A percentile compares a stretch with the other conserved stretches of the same genome.
Conservation (phyloP, 2,329 filamentous ascomycete species). For the Monascus ruber region DNA sequence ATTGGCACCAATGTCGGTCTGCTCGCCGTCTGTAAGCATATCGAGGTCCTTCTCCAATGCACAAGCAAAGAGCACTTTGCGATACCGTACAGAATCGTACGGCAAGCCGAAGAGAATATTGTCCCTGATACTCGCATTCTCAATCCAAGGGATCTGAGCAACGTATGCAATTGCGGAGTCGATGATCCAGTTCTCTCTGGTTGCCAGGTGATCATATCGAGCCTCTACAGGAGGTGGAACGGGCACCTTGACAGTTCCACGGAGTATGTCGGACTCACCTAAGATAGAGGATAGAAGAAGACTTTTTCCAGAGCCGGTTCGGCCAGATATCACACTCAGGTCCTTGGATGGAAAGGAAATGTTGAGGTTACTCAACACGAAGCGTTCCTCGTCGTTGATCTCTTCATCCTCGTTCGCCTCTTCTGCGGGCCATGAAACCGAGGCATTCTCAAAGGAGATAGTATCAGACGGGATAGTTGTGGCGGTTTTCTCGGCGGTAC, state of each 20-base stretch:
- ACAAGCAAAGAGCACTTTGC: slow-evolving; percentile 57
- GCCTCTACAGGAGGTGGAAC: slow-evolving; percentile 39
- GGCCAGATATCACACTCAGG: slow-evolving; percentile 62
- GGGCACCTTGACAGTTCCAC: slow-evolving; percentile 46
- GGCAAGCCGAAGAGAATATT: slow-evolving; percentile 69
- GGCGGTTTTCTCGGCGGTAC: slow-evolving; percentile 51
- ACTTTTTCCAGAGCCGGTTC: slow-evolving; percentile 67
- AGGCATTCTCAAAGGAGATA: slow-evolving; percentile 55
- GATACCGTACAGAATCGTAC: slow-evolving; percentile 53
- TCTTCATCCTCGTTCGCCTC: slow-evolving; percentile 32
- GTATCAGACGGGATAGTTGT: slow-evolving; percentile 45
- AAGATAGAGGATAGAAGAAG: slow-evolving; percentile 60
- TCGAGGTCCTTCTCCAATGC: slow-evolving; percentile 62
- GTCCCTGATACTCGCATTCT: slow-evolving; percentile 63
- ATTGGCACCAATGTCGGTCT: slow-evolving; percentile 68
- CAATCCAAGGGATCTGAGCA: slow-evolving; percentile 69
- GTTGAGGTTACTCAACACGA: slow-evolving; percentile 53
- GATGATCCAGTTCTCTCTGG: slow-evolving; percentile 53
- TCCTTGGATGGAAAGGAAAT: slow-evolving; percentile 56
- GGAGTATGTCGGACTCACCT: slow-evolving; percentile 59
- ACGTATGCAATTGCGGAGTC: slow-evolving; percentile 59
- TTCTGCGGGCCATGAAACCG: slow-evolving; percentile 64
- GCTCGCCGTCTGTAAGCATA: slow-evolving; percentile 61
- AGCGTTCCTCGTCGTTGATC: slow-evolving; percentile 39
- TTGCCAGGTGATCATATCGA: slow-evolving; percentile 52